Evolutionary conservation across 306 rosid genomes (phyloP).

Genomic region (Rosa chinensis): DNA sequence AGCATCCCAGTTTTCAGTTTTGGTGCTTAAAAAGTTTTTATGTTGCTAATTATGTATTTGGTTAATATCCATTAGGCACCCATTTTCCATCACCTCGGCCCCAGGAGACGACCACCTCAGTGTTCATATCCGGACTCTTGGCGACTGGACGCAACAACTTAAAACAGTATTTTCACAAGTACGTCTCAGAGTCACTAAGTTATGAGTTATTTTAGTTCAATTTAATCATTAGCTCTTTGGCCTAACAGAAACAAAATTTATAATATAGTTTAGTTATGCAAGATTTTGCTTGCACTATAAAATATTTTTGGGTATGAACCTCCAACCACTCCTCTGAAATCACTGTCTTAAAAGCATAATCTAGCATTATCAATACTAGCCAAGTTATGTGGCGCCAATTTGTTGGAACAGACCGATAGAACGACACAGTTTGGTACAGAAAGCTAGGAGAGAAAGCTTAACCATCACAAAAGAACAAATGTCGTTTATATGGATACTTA

Average conservation of each 20-base stretch:
- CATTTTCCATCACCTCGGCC: slow-evolving; percentile 70
- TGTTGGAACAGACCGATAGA: neutral
- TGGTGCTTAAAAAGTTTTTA: neutral
- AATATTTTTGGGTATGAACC: neutral
- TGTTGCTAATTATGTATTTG: neutral
- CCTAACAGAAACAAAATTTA: neutral
- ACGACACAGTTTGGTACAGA: neutral
- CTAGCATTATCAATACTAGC: neutral
- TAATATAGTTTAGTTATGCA: neutral
- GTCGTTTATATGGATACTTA: neutral
- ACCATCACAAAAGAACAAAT: neutral
- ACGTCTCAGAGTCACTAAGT: neutral
- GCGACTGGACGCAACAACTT: slow-evolving; percentile 67
- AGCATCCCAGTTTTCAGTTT: neutral
- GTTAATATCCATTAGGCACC: slow-evolving; percentile 45
- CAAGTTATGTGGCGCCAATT: neutral
- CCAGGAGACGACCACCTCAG: slow-evolving; percentile 63
- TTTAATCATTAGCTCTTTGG: neutral
- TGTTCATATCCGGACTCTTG: slow-evolving; percentile 60
- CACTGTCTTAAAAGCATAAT: neutral
- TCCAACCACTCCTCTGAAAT: neutral
- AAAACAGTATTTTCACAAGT: slow-evolving; percentile 55
- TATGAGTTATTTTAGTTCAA: neutral
- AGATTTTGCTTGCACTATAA: neutral
- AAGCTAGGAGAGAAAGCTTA: neutral